These are phyloP conservation scores for Acorus gramineus DNA, from an alignment of 106 monocot species.

Conservation along the genomic window DNA sequence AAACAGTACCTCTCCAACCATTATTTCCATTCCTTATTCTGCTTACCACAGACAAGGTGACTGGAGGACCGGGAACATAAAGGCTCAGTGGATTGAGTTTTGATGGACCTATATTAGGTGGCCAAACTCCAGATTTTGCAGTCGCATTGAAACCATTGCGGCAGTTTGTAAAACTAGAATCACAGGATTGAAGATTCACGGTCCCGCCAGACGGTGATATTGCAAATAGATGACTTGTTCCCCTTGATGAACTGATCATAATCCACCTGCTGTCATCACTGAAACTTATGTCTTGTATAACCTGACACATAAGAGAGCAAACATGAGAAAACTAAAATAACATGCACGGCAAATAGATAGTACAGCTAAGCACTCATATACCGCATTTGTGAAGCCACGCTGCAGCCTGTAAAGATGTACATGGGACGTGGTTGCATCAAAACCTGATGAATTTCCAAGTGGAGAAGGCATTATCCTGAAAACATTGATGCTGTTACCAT, in stretches of 20 bases:
- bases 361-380: constrained; percentile 13
- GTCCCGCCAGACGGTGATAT: constrained; percentile 43
- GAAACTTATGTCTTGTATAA: constrained; percentile 94
- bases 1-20: constrained; percentile 73
- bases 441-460: constrained; percentile 17
- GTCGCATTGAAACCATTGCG: constrained; percentile 16
- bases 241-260: constrained; percentile 92
- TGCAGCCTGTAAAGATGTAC: constrained; percentile 89
- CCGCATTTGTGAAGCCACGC: constrained; percentile 94
- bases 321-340: background rate
- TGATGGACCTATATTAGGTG: constrained; percentile 10
- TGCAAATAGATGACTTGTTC: constrained; percentile 86
- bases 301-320: constrained; percentile 23
- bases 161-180: constrained; percentile 5
- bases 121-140: constrained; percentile 8
- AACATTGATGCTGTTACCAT: constrained; percentile 84
- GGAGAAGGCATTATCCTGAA: constrained; percentile 58
- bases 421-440: constrained; percentile 36
- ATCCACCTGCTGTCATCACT: constrained; percentile 89
- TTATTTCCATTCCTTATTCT: constrained; percentile 80
- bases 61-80: constrained; percentile 31
- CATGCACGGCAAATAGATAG: background rate
- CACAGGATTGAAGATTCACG: constrained; percentile 19
- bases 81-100: constrained; percentile 21
- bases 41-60: constrained; percentile 65